These are phyloP conservation scores for Gossypium turneri DNA, from an alignment of 345 rosid genomes.

Conservation along the genomic window DNA sequence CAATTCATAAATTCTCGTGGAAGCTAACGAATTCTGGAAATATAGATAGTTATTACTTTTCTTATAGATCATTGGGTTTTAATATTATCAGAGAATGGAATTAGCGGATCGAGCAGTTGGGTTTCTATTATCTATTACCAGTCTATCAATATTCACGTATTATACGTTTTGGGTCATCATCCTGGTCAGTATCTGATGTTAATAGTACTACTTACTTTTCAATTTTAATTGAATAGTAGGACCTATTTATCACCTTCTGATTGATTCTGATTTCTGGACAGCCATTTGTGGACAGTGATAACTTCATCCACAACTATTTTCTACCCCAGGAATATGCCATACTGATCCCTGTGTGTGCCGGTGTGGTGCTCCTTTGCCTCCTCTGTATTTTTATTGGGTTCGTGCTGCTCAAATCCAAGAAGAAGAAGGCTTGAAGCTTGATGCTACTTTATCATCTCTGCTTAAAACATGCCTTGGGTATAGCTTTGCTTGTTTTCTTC, in stretches of 20 bases:
- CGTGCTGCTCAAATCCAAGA: constrained; percentile 79
- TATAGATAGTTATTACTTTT: not conserved
- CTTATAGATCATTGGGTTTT: not conserved
- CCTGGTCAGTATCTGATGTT: constrained; percentile 44
- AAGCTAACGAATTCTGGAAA: not conserved
- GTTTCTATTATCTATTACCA: constrained; percentile 55
- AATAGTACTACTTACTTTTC: not conserved
- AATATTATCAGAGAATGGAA: constrained; percentile 43
- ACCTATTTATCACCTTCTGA: not conserved
- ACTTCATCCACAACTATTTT: constrained; percentile 84
- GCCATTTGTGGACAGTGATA: constrained; percentile 91
- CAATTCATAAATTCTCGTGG: not conserved
- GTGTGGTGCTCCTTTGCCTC: constrained; percentile 60
- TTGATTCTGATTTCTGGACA: constrained; percentile 28
- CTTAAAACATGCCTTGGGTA: not conserved
- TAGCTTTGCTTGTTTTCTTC: not conserved
- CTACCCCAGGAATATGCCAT: constrained; percentile 83
- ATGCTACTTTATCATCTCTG: not conserved
- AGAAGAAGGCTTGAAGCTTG: constrained; percentile 71
- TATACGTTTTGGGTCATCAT: constrained; percentile 96
- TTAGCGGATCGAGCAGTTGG: constrained; percentile 86
- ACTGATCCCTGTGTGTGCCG: constrained; percentile 68
- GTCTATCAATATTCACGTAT: constrained; percentile 82
- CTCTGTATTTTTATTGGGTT: constrained; percentile 64
- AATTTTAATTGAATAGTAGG: not conserved